Evolutionary conservation across 2,329 filamentous ascomycete genomes (phyloP).

Genomic region (Alternaria brassicicola): DNA sequence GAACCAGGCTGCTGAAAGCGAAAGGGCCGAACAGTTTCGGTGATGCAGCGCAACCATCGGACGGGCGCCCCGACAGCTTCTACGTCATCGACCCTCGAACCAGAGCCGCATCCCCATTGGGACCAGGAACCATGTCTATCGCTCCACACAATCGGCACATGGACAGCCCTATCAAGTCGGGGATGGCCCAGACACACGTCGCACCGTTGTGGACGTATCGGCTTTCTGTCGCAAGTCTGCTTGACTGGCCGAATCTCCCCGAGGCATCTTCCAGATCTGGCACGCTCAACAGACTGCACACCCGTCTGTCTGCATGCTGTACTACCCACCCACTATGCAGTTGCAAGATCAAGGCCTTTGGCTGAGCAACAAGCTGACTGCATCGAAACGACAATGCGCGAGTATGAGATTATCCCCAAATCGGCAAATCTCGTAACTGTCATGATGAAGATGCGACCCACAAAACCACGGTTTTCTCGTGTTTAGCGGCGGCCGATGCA

Average conservation of each 20-base stretch:
- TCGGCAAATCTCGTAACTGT: neutral
- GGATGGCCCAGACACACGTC: neutral
- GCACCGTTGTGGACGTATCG: neutral
- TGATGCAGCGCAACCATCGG: neutral
- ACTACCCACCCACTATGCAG: neutral
- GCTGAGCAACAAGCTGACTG: neutral
- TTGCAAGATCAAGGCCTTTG: neutral
- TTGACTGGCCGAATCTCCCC: neutral
- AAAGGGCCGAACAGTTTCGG: slow-evolving; percentile 3
- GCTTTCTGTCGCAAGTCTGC: neutral
- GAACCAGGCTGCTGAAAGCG: neutral
- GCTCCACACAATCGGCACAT: slow-evolving; percentile 2
- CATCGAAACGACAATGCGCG: neutral
- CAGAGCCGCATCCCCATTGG: neutral
- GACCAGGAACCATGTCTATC: neutral
- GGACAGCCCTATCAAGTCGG: slow-evolving; percentile 2
- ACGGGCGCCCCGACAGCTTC: neutral
- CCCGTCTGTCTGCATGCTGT: neutral
- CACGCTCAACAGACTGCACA: neutral
- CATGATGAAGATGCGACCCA: slow-evolving; percentile 4
- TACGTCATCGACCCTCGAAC: neutral
- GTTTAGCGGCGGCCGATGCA: slow-evolving; percentile 21
- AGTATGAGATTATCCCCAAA: neutral
- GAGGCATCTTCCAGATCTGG: neutral
- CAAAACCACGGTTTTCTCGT: slow-evolving; percentile 4